Base-by-base conservation (phyloP, 805 yeast species). In the Candida dajiaensis region DNA sequence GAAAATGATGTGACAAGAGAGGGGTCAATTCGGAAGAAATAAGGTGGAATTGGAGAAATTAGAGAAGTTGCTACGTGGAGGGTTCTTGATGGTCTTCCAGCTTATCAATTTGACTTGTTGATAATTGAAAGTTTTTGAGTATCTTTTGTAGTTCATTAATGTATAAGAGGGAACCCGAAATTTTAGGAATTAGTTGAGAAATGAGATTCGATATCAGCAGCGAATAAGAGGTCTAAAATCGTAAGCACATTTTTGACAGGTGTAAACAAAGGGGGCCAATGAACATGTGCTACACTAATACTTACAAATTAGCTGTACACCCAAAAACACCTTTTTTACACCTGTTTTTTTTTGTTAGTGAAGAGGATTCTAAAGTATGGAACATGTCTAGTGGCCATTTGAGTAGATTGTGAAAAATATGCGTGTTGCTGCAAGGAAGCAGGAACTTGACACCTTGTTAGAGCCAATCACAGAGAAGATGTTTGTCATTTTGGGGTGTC, bases 401-500 rank as follows among this genome's bases (percentile, higher is more conserved):
- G 20, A 9, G 20, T n/a, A 33, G 18, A 9, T 33, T 16, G 20
- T 16, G 36, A 18, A 18, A n/a, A 11, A 33, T 33, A 9, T 33
- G 36, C 36, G 20, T 19, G 36, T 33, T 33, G 11, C 18, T 33
- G 36, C 36, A 33, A 9, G 36, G 36, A 11, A 9, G 18, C 36
- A 18, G 12, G 36, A 16, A 33, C 4, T n/a, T 33, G 36, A 33
- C 36, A 33, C 20, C 20, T 33, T 12, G 11, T 15, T 13, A 7
- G 25, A 40, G 37, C 50, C 50, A 48, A 48, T 48, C 21, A 44
- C 31, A 39, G 35, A 1, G 3, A 8, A 11, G 22, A n/a, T 10
- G 42, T 48, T 48, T 48, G 50, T 48, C 48, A 48, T 44, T 48
- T 48, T 19, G 18, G 50, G 50, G 47, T 44, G 47, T 44, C 23